Evolutionary conservation across 768 basidiomycete genomes (phyloP).

Genomic region (Pleurotus pulmonarius): DNA sequence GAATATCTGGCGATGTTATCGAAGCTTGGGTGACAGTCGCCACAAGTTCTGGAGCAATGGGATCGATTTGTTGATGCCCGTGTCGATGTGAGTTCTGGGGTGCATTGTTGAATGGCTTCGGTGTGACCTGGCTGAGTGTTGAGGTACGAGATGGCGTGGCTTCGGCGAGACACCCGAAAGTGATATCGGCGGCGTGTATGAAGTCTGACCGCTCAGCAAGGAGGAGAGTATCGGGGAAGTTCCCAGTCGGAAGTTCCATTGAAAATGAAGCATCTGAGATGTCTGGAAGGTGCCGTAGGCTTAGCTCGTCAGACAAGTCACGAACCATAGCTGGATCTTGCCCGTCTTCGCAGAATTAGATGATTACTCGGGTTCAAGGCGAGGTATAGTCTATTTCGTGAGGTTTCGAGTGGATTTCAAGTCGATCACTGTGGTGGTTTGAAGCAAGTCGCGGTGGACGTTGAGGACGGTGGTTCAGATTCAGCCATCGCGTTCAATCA

Average conservation of each 20-base stretch:
- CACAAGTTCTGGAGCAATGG: slow-evolving; percentile 10
- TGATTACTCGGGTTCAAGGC: too few species aligned
- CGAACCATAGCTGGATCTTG: too few species aligned
- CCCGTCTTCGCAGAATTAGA: too few species aligned
- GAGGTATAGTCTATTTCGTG: too few species aligned
- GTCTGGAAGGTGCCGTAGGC: slow-evolving; percentile 53
- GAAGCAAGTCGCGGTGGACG: too few species aligned
- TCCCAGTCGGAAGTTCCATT: slow-evolving; percentile 49
- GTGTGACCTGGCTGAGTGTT: slow-evolving; percentile 39
- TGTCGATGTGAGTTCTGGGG: background rate
- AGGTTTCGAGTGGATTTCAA: too few species aligned
- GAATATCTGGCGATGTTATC: background rate
- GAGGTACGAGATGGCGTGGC: slow-evolving; percentile 22
- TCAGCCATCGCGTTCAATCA: too few species aligned
- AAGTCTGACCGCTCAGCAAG: slow-evolving; percentile 43
- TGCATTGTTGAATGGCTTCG: slow-evolving; percentile 23
- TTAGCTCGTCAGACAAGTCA: slow-evolving; percentile 28
- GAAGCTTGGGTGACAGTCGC: background rate
- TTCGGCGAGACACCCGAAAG: slow-evolving; percentile 27
- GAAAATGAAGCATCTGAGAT: slow-evolving; percentile 48
- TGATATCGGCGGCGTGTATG: slow-evolving; percentile 36
- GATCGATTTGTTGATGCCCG: too few species aligned
- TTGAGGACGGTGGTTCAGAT: too few species aligned
- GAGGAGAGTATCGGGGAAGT: slow-evolving; percentile 48
- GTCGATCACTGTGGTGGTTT: too few species aligned